Evolutionary conservation across 2,329 filamentous ascomycete genomes (phyloP).

Genomic region (Fusarium euwallaceae): DNA sequence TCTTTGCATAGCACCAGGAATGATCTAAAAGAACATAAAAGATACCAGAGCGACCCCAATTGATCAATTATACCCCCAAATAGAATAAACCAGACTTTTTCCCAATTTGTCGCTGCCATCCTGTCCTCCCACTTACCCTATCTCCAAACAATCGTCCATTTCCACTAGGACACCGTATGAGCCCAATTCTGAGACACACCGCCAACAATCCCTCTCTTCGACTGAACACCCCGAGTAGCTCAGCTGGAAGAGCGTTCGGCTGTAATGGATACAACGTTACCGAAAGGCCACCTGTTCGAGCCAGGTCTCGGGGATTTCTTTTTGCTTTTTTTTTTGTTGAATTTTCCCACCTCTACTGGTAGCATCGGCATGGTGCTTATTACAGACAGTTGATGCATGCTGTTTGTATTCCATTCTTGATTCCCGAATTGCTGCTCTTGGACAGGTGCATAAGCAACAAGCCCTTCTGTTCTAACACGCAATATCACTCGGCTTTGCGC

Average conservation of each 20-base stretch:
- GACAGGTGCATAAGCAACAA: neutral
- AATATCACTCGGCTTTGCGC: neutral
- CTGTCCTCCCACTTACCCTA: neutral
- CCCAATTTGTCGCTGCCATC: neutral
- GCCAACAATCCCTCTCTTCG: conserved; percentile 27
- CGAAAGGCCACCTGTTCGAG: conserved; percentile 47
- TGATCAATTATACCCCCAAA: neutral
- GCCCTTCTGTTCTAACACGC: too few relatives aligned
- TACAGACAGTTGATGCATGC: neutral
- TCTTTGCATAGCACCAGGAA: neutral
- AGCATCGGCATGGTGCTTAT: neutral
- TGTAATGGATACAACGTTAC: conserved; percentile 37
- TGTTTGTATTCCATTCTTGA: neutral
- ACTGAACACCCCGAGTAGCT: conserved; percentile 42
- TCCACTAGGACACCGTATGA: fast-evolving
- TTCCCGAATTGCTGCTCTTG: neutral
- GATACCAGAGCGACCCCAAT: neutral
- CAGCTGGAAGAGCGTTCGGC: conserved; percentile 47
- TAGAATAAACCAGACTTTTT: neutral
- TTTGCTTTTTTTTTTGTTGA: conserved; percentile 17
- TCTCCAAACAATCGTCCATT: neutral
- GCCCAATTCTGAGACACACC: neutral
- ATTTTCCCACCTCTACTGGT: neutral
- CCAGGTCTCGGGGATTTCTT: conserved; percentile 44
- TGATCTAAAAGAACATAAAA: neutral